These are phyloP conservation scores for Fraxinus floribunda DNA, from an alignment of 305 asterid species.

Conservation along the genomic window DNA sequence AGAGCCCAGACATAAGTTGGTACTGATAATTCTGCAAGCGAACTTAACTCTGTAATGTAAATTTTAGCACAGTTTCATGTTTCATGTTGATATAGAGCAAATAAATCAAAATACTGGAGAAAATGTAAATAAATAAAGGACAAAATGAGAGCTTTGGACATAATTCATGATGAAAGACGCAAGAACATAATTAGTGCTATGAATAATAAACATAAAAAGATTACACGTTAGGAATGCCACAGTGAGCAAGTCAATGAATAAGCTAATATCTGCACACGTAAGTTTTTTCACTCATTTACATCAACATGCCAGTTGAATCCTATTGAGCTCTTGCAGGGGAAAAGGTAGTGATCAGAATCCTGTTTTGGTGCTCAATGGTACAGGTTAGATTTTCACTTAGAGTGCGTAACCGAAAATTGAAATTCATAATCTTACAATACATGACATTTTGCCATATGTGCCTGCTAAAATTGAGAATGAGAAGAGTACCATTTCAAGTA, in stretches of 20 bases:
- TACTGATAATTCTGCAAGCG: conserved; percentile 5
- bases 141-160: neutral
- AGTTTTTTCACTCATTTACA: neutral
- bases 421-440: neutral
- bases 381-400: neutral
- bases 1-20: conserved; percentile 10
- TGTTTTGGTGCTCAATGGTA: neutral
- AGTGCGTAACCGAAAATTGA: neutral
- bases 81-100: neutral
- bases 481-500: neutral
- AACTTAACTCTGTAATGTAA: conserved; percentile 3
- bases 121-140: neutral
- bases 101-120: neutral
- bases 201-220: neutral
- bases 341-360: neutral
- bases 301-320: neutral
- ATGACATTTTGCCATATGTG: neutral
- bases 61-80: neutral
- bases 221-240: neutral
- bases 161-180: neutral
- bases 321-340: neutral
- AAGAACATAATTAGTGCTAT: neutral
- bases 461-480: conserved; percentile 4
- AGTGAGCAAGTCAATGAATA: neutral
- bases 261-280: neutral